These are phyloP conservation scores for Spathaspora passalidarum DNA, from an alignment of 805 yeast genomes.

Conservation along the genomic window DNA sequence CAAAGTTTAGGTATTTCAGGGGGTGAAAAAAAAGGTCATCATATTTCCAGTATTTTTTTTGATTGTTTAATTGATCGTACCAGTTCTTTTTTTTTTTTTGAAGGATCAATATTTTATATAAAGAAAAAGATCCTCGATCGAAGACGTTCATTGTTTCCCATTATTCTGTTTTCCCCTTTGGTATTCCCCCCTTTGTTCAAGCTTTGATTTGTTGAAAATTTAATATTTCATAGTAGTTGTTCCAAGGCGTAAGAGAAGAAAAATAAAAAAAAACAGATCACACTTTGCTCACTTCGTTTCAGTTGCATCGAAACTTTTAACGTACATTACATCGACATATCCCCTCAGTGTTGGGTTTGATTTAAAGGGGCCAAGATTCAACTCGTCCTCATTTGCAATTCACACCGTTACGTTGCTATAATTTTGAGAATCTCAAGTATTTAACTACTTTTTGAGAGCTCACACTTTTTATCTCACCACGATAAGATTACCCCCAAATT, in stretches of 20 bases:
- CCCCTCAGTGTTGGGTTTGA: background rate
- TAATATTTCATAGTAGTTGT: background rate
- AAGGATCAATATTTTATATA: background rate
- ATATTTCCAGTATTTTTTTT: background rate
- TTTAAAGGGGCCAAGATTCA: background rate
- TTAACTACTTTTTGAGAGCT: too few species aligned
- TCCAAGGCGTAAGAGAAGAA: background rate
- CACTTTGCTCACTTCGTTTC: background rate
- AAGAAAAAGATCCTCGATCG: background rate
- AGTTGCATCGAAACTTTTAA: background rate
- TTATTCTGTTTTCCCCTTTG: background rate
- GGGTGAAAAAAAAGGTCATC: constrained; percentile 1
- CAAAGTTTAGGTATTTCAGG: background rate
- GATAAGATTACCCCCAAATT: background rate
- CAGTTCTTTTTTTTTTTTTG: background rate
- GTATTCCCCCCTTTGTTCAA: background rate
- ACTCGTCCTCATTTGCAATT: background rate
- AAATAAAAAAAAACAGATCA: background rate
- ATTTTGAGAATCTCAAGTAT: too few species aligned
- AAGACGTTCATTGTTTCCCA: background rate
- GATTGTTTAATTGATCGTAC: background rate
- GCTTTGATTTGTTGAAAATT: background rate
- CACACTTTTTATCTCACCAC: background rate
- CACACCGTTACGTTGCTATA: background rate
- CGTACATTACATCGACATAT: background rate